Base-by-base conservation (phyloP, 352 stramenopile genomes). In the Phytophthora crassamura region DNA sequence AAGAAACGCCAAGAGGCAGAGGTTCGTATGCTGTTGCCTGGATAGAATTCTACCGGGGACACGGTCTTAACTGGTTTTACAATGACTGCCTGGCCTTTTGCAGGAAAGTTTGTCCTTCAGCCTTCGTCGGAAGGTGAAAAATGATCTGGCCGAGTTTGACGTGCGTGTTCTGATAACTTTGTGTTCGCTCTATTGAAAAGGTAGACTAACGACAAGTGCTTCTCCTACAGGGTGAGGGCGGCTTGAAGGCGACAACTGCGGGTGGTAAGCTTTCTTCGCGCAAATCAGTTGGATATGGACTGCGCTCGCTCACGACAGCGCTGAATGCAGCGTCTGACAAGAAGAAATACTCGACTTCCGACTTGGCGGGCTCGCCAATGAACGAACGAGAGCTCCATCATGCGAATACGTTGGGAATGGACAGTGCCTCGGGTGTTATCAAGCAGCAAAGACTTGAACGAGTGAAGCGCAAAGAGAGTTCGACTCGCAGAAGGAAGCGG, bases 81-180 rank as follows among this genome's bases (percentile, higher is more conserved):
- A 5, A 20, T 46, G 67, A 9, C 12, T 54, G 45, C 8, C 16
- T 33, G 15, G 9, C 41, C 32, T 54, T 20, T 18, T 32, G 4
- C 35, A 89, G 64, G 70, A 88, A 46, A 66, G 77, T 38, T 51
- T 82, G 10, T 67, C 66, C 10, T 89, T 84, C 38, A 90, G 77
- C 30, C 61, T 93, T 32, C 80, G 82, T 8, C 62, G 74, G 32
- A 78, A 78, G 20, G 76, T 89, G 11, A 61, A 73, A 57, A 49
- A 59, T 12, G 82, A 90, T 54, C 50, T 90, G 28, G 72, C 86
- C 40, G 77, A 80, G 8, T 90, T 93, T 68, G 75, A 91, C 51
- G 81, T 84, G 47, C 36, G 67, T 61, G 67, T 61, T 38, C 16
- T 56, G 48, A 9, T 20, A 12, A 20, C n/a, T n/a, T 47, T 16